phyloP scores from a whole-genome alignment of 169 alveolate species.

The Eimeria falciformis region DNA sequence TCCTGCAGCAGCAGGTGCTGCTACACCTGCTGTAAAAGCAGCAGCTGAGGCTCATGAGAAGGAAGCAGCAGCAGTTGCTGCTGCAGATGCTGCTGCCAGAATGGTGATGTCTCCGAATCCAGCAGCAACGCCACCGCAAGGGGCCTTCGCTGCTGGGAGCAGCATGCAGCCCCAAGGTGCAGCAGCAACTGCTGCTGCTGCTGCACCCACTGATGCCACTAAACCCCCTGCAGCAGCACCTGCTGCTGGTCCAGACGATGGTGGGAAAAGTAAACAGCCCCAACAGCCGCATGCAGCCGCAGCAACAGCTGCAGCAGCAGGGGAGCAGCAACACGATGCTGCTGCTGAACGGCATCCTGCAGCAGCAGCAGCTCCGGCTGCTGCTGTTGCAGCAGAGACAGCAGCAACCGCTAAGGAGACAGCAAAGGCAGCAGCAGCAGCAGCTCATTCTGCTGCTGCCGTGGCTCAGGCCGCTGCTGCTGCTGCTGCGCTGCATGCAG shows the following conservation, averaged over 20 bases:
- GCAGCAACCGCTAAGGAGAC: slow-evolving; percentile 64
- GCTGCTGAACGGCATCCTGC: slow-evolving; percentile 38
- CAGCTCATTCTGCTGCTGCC: slow-evolving; percentile 25
- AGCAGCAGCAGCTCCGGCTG: slow-evolving; percentile 36
- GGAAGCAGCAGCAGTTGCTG: slow-evolving; percentile 31
- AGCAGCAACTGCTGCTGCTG: slow-evolving; percentile 39
- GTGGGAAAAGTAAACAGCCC: not conserved
- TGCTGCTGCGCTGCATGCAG: slow-evolving; percentile 63
- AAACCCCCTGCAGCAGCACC: slow-evolving; percentile 7
- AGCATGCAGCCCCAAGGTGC: slow-evolving; percentile 15
- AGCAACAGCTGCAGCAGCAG: slow-evolving; percentile 25
- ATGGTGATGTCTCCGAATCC: slow-evolving; percentile 14
- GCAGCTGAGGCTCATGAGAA: not conserved
- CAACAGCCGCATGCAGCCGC: slow-evolving; percentile 43
- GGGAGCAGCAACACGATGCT: slow-evolving; percentile 40
- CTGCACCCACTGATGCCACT: slow-evolving; percentile 13
- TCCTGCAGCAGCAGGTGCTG: slow-evolving; percentile 29
- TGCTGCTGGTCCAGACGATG: slow-evolving; percentile 16
- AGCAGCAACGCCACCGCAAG: slow-evolving; percentile 41
- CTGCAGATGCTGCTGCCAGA: not conserved
- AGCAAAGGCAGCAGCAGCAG: slow-evolving; percentile 65
- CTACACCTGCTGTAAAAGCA: slow-evolving; percentile 20
- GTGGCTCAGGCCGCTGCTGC: slow-evolving; percentile 69
- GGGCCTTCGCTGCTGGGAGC: slow-evolving; percentile 21
- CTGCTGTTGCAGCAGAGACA: slow-evolving; percentile 54